phyloP scores from a whole-genome alignment of 2,329 filamentous ascomycete genomes.

The Penicillium occitanis region DNA sequence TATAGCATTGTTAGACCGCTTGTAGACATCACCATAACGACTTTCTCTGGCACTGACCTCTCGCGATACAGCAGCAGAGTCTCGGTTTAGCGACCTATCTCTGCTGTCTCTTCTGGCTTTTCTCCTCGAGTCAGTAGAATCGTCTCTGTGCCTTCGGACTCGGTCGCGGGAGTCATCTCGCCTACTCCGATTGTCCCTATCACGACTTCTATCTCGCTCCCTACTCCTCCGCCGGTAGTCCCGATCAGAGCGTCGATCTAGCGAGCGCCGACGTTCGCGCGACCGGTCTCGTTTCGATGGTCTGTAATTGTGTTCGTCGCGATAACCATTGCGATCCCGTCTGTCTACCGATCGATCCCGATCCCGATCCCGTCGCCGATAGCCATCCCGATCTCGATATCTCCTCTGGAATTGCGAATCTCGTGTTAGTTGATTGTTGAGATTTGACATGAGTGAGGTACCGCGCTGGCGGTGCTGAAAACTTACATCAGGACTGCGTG shows the following conservation, averaged over 20 bases:
- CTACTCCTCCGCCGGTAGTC: conserved; percentile 63
- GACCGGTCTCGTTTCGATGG: conserved; percentile 62
- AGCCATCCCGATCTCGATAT: conserved; percentile 55
- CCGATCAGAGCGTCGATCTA: conserved; percentile 55
- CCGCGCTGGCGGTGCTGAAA: background rate
- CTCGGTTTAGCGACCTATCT: conserved; percentile 53
- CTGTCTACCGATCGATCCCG: conserved; percentile 66
- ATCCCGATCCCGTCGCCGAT: conserved; percentile 63
- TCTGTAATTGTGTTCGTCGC: conserved; percentile 64
- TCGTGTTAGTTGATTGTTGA: conserved; percentile 8
- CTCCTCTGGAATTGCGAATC: conserved; percentile 59
- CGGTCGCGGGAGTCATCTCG: conserved; percentile 73
- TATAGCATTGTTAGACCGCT: conserved; percentile 24
- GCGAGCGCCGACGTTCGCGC: conserved; percentile 51
- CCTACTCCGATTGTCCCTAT: conserved; percentile 66
- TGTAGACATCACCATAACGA: background rate
- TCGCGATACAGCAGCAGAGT: conserved; percentile 51
- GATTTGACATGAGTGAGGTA: background rate
- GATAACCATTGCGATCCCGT: conserved; percentile 43
- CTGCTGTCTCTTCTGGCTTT: conserved; percentile 66
- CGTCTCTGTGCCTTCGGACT: conserved; percentile 63
- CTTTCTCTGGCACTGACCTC: conserved; percentile 54
- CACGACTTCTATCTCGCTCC: conserved; percentile 63
- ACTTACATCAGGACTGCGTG: conserved; percentile 52
- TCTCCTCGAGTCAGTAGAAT: conserved; percentile 68